Evolutionary conservation across 2,329 filamentous ascomycete species (phyloP), one percentile per base, ranked within the genome.

Genomic region (Dothistroma pini): DNA sequence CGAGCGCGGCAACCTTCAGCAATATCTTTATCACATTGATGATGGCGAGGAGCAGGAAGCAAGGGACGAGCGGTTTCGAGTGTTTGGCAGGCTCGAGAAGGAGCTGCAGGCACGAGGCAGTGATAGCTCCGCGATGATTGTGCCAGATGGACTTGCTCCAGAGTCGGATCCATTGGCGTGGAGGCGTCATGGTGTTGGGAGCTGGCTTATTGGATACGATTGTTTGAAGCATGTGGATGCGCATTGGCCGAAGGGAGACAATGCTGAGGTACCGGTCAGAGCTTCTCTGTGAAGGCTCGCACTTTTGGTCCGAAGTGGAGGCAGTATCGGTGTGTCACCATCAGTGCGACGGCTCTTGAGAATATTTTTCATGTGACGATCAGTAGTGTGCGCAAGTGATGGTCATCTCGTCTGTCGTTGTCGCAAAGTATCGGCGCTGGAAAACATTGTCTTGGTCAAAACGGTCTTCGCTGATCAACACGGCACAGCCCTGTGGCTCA

Each of bases 21-120:
- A 87, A 66, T 80, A 82, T 67, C 76, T 88, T 1, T 87, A 87
- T 57, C 85, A 88, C 63, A 72, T 88, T 1, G 79, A 81, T 5
- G 85, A 88, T 63, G 86, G 85, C 0, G 71, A 75, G 0, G 82
- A 84, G 61, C 86, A 87, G 70, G 65, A 76, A 56, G 79, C 54
- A 5, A 52, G 63, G 35, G 63, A 65, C 48, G 56, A 56, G 1
- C 19, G 61, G 2, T 62, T 63, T 35, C 38, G 54, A 35, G 50
- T 47, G 7, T 63, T 63, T 38, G 63, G 29, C 12, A 25, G 59
- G 38, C 38, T 63, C 6, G 61, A 65, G 54, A 31, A 59, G 34
- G 35, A 58, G 22, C 22, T 61, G n/a, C 31, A 50, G 25, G 54
- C 31, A 6, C 21, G 49, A 8, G 54, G 56, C 12, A 19, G 44